These are phyloP conservation scores for Ceratorhiza oryzae-sativae DNA, from an alignment of 1,284 basidiomycete genomes.

Conservation along the genomic window DNA sequence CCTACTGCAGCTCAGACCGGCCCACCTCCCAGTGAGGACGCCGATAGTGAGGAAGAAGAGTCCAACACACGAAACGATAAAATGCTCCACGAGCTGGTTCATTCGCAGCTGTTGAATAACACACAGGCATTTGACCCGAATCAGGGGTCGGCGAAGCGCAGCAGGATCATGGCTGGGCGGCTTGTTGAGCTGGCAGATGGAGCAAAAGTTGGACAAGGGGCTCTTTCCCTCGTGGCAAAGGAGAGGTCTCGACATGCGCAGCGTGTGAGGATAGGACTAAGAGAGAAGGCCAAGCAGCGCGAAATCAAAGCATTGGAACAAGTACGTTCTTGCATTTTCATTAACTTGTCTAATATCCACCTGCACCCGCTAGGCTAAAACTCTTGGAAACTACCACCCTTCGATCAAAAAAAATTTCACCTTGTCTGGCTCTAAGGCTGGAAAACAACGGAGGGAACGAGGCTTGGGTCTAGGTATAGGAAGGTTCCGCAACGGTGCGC, in stretches of 20 bases:
- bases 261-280: constrained; percentile 23
- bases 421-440: not conserved
- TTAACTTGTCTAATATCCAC: constrained; percentile 2
- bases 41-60: constrained; percentile 3
- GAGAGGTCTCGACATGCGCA: constrained; percentile 19
- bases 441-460: constrained; percentile 16
- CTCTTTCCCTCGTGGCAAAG: constrained; percentile 12
- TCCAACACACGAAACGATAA: constrained; percentile 29
- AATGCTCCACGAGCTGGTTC: constrained; percentile 31
- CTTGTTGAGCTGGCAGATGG: constrained; percentile 26
- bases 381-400: constrained; percentile 36
- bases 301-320: constrained; percentile 30
- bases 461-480: constrained; percentile 26
- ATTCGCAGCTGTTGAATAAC: constrained; percentile 34
- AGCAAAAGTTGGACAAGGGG: constrained; percentile 24
- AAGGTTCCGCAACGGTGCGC: constrained; percentile 33
- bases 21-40: not conserved
- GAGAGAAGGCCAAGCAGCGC: constrained; percentile 23
- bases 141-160: constrained; percentile 23
- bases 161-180: constrained; percentile 7
- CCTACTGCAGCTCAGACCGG: not conserved
- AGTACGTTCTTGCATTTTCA: not conserved
- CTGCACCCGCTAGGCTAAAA: constrained; percentile 12
- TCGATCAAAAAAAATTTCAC: constrained; percentile 31
- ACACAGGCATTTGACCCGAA: constrained; percentile 1